Evolutionary conservation across 1,139 yeast genomes (phyloP), one percentile per base, ranked within the genome.

Genomic region (Yamadazyma epiphylla): DNA sequence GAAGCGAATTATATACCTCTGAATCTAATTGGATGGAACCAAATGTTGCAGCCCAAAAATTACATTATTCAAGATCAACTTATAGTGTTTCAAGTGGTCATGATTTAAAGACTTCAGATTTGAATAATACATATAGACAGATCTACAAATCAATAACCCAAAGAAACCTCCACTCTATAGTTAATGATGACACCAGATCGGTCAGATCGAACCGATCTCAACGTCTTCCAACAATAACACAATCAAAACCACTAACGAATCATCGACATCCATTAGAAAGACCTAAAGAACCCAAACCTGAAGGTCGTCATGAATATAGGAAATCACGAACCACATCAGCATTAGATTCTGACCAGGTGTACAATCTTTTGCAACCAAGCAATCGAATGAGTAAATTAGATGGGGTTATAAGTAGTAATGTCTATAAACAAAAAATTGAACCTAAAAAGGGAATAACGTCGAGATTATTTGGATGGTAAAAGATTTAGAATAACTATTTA

Each of bases 21-120:
- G 70, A 60, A 27, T 55, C 61, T 26, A 65, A 63, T 33, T 66
- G 74, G 73, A 64, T 65, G 70, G 72, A 66, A 31, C 69, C 70
- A 5, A 51, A 46, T 25, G 32, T 37, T 13, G 30, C 14, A 20
- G 8, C 24, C 14, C 28, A 23, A 13, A 29, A 28, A 19, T 5
- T 47, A 8, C 48, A 53, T 0, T 52, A 53, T 30, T 46, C 64
- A 10, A 40, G 58, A 25, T 57, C 64, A n/a, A 46, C 45, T 22
- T 52, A 59, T 34, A 58, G 62, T 31, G 48, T 60, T 16, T 37
- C 46, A 15, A 32, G 38, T 24, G 33, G 31, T 4, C 37, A 32
- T 32, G 45, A 49, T 16, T 28, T 37, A 14, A 30, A 37, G 15
- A 41, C 37, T 27, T 26, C 35, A 3, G 60, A 57, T 27, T 45